Conservation (phyloP, 1,139 yeast genomes). For the Taphrina pruni region DNA sequence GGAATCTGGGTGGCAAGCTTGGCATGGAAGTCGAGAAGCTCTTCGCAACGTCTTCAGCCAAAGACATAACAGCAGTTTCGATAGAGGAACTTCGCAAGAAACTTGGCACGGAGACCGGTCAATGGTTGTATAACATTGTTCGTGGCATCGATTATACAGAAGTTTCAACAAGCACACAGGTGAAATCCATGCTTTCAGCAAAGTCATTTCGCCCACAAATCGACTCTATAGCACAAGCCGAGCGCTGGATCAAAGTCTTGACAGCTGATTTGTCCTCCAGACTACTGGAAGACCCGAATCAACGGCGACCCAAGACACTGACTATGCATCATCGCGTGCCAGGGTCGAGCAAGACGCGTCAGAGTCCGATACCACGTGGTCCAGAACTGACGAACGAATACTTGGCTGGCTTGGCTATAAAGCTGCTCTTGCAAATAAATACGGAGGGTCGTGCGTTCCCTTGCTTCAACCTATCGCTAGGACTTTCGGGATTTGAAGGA, state of each 20-base stretch:
- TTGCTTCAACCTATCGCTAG: conserved; percentile 43
- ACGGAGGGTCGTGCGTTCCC: conserved; percentile 45
- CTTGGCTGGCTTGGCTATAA: conserved; percentile 48
- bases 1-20: conserved; percentile 89
- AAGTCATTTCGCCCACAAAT: conserved; percentile 75
- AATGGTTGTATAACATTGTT: conserved; percentile 61
- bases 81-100: conserved; percentile 49
- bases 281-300: conserved; percentile 63
- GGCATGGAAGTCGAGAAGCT: conserved; percentile 66
- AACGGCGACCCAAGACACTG: conserved; percentile 53
- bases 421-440: conserved; percentile 48
- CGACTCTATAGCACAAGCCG: conserved; percentile 61
- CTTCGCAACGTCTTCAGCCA: conserved; percentile 43
- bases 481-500: conserved; percentile 44
- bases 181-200: conserved; percentile 86
- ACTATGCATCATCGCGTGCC: conserved; percentile 46
- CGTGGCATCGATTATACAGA: conserved; percentile 66
- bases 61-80: conserved; percentile 49
- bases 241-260: conserved; percentile 82
- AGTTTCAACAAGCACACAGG: conserved; percentile 63
- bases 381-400: conserved; percentile 46
- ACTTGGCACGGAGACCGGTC: conserved; percentile 56
- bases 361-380: conserved; percentile 45
- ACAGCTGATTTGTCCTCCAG: conserved; percentile 78
- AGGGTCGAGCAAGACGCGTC: conserved; percentile 44